Conservation (phyloP, 805 yeast genomes). For the Lachancea fermentati region DNA sequence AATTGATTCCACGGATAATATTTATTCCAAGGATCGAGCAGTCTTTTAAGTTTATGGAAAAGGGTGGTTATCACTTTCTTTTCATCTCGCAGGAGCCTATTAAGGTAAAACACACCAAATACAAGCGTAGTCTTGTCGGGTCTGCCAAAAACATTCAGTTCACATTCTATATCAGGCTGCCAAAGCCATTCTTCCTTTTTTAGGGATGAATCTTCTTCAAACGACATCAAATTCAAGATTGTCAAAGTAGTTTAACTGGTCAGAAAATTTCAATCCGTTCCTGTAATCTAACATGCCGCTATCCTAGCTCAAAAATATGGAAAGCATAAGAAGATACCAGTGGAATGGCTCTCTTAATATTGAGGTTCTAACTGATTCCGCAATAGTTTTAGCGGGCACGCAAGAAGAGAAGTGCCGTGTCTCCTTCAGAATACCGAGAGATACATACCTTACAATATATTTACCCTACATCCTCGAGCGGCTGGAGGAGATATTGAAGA, state of each 20-base stretch:
- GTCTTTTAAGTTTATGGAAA: conserved; percentile 15
- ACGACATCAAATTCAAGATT: too few species aligned
- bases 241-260: too few species aligned
- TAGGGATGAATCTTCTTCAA: too few species aligned
- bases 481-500: conserved; percentile 34
- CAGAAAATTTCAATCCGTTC: too few species aligned
- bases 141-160: conserved; percentile 15
- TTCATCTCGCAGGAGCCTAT: conserved; percentile 12
- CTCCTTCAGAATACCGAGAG: conserved; percentile 35
- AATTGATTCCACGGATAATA: conserved; percentile 40
- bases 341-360: conserved; percentile 55
- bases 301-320: too few species aligned
- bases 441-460: conserved; percentile 47
- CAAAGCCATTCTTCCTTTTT: conserved; percentile 16
- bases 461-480: conserved; percentile 35
- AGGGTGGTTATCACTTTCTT: conserved; percentile 8
- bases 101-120: conserved; percentile 28
- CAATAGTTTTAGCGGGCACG: conserved; percentile 11
- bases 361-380: conserved; percentile 12
- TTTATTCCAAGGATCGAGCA: conserved; percentile 34
- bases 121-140: conserved; percentile 20
- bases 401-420: conserved; percentile 14
- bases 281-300: too few species aligned
- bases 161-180: conserved; percentile 19
- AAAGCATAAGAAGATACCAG: conserved; percentile 34